These are phyloP conservation scores for Immersiella caudata DNA, from an alignment of 495 filamentous ascomycete genomes.

Conservation along the genomic window DNA sequence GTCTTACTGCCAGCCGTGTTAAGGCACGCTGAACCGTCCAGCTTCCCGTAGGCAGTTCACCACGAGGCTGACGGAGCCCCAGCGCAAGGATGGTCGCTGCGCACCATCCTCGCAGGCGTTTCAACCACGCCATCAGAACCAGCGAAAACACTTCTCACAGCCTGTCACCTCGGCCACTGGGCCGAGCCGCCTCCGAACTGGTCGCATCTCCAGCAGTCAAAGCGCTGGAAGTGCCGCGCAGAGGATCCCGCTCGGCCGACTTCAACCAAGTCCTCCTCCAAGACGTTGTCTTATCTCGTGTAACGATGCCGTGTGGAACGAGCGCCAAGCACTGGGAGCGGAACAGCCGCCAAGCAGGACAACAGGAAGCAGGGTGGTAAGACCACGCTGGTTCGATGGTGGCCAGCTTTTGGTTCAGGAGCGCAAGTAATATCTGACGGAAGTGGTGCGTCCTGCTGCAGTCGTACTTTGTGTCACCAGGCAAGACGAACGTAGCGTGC, in stretches of 20 bases:
- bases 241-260: background rate
- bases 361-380: background rate
- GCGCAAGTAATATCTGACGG: background rate
- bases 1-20: conserved; percentile 18
- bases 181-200: conserved; percentile 1
- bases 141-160: background rate
- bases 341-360: conserved; percentile 3
- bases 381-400: conserved; percentile 8
- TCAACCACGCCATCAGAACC: conserved; percentile 15
- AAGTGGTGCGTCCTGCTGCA: background rate
- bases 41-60: conserved; percentile 4
- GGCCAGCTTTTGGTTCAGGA: background rate
- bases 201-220: background rate
- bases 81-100: conserved; percentile 2
- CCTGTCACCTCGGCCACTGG: conserved; percentile 13
- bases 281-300: conserved; percentile 4
- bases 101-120: conserved; percentile 12
- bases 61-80: conserved; percentile 16
- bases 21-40: conserved; percentile 7
- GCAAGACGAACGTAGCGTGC: no score
- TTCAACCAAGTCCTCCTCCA: background rate
- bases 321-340: background rate
- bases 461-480: background rate
- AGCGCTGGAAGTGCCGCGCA: background rate
- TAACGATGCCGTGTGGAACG: conserved; percentile 1